A percentile compares a stretch with the other conserved stretches of the same genome.
phyloP scores from a whole-genome alignment of 2,329 filamentous ascomycete genomes.

The Aspergillus eucalypticola region DNA sequence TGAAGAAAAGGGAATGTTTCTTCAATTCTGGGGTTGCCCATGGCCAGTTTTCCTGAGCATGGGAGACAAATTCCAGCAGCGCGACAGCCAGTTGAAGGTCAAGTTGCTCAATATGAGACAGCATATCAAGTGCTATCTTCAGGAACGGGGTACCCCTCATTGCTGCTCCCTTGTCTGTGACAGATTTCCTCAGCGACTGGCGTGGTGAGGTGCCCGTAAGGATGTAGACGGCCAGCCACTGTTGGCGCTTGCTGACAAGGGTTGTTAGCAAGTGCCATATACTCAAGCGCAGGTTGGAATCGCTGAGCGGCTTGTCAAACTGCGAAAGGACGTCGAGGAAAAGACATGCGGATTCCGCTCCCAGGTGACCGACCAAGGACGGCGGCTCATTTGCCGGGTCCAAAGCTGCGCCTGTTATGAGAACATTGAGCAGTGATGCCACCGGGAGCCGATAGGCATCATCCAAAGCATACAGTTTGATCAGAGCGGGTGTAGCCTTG shows the following conservation, averaged over 20 bases:
- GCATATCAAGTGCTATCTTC: slow-evolving; percentile 68
- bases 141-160: slow-evolving; percentile 67
- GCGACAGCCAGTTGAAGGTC: slow-evolving; percentile 68
- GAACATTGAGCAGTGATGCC: slow-evolving; percentile 68
- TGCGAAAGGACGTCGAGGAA: slow-evolving; percentile 78
- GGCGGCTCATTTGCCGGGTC: slow-evolving; percentile 70
- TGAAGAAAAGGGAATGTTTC: slow-evolving; percentile 71
- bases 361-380: slow-evolving; percentile 90
- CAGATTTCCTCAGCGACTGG: slow-evolving; percentile 62
- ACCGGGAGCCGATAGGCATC: slow-evolving; percentile 66
- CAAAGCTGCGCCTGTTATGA: slow-evolving; percentile 70
- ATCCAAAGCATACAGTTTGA: slow-evolving; percentile 71
- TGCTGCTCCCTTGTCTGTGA: slow-evolving; percentile 50
- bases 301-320: slow-evolving; percentile 72
- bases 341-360: slow-evolving; percentile 76
- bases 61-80: slow-evolving; percentile 82
- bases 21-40: slow-evolving; percentile 84
- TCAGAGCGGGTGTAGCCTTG: slow-evolving; percentile 73
- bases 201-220: slow-evolving; percentile 84
- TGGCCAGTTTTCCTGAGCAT: slow-evolving; percentile 91
- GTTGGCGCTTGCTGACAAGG: slow-evolving; percentile 84
- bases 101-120: slow-evolving; percentile 66
- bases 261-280: slow-evolving; percentile 86
- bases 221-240: slow-evolving; percentile 93
- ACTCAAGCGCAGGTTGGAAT: slow-evolving; percentile 63